Evolutionary conservation across 2,329 filamentous ascomycete genomes (phyloP).

Genomic region (Diaporthe sp.): DNA sequence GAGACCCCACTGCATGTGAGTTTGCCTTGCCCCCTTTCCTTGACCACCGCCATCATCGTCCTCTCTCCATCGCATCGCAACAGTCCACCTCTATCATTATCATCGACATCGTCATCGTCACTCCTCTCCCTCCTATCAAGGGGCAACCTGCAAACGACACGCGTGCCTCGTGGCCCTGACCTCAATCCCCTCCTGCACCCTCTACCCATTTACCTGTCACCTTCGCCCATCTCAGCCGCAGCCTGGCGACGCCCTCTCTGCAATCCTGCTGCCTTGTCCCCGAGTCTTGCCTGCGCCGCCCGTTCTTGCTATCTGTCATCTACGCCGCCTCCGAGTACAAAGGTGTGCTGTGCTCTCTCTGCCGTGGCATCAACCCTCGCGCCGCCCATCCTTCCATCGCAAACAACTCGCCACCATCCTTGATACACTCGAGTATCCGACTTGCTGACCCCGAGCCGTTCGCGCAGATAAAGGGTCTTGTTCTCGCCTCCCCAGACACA

Average conservation of each 20-base stretch:
- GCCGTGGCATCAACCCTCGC: conserved; percentile 7
- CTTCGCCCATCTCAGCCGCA: conserved; percentile 31
- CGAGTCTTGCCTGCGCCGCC: conserved; percentile 36
- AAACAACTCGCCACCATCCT: conserved; percentile 24
- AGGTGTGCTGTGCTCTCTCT: conserved; percentile 19
- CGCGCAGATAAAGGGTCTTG: conserved; percentile 33
- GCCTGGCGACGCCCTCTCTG: conserved; percentile 36
- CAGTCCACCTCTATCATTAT: conserved; percentile 31
- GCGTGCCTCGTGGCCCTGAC: conserved; percentile 18
- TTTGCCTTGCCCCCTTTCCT: conserved; percentile 15
- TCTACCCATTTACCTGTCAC: conserved; percentile 8
- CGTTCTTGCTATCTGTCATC: conserved; percentile 40
- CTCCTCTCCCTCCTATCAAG: conserved; percentile 7
- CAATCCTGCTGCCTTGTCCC: conserved; percentile 25
- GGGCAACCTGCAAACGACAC: conserved; percentile 23
- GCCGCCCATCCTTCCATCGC: conserved; percentile 7
- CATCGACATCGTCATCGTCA: conserved; percentile 29
- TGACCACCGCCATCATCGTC: not conserved
- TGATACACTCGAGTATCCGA: not conserved
- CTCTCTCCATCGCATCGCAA: conserved; percentile 9
- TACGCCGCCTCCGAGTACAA: conserved; percentile 28
- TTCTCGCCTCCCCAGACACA: conserved; percentile 13
- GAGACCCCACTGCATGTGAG: conserved; percentile 38
- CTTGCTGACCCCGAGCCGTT: conserved; percentile 32
- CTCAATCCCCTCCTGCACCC: conserved; percentile 21